Conservation (phyloP, 495 filamentous ascomycete genomes). For the Aspergillus nidulans region DNA sequence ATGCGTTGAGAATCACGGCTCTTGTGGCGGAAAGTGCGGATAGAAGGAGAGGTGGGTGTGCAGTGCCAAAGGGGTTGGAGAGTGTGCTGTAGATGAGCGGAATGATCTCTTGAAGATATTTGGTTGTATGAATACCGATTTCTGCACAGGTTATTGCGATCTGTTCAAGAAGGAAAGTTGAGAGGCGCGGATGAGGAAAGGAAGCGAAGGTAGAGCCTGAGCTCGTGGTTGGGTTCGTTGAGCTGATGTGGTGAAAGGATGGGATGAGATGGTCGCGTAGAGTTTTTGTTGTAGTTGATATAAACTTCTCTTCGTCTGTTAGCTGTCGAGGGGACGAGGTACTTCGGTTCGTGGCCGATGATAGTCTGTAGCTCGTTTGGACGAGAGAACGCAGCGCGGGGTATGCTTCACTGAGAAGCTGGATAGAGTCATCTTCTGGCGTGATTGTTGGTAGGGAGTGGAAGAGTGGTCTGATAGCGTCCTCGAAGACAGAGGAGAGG, state of each 20-base stretch:
- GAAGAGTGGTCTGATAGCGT: conserved; percentile 69
- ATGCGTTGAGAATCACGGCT: conserved; percentile 60
- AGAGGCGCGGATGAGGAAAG: conserved; percentile 39
- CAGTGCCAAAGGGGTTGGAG: conserved; percentile 63
- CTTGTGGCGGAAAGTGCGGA: conserved; percentile 52
- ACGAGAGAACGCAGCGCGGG: conserved; percentile 59
- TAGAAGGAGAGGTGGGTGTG: conserved; percentile 50
- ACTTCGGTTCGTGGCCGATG: conserved; percentile 3
- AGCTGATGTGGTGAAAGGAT: conserved; percentile 49
- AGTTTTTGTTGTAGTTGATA: conserved; percentile 22
- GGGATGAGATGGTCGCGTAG: conserved; percentile 41
- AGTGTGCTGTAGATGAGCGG: conserved; percentile 64
- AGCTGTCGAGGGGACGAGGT: conserved; percentile 1
- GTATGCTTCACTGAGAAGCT: conserved; percentile 62
- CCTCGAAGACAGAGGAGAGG: conserved; percentile 72
- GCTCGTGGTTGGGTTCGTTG: conserved; percentile 23
- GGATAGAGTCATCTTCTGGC: conserved; percentile 63
- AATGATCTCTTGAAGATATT: conserved; percentile 70
- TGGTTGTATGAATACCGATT: conserved; percentile 65
- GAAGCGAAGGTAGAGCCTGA: conserved; percentile 46
- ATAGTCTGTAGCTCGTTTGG: conserved; percentile 30
- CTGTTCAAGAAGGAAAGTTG: conserved; percentile 54
- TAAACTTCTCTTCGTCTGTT: conserved; percentile 18
- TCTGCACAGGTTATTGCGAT: conserved; percentile 48
- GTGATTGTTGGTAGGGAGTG: conserved; percentile 75